phyloP scores from a whole-genome alignment of 1,284 basidiomycete genomes.

The Ceratobasidium sp. region DNA sequence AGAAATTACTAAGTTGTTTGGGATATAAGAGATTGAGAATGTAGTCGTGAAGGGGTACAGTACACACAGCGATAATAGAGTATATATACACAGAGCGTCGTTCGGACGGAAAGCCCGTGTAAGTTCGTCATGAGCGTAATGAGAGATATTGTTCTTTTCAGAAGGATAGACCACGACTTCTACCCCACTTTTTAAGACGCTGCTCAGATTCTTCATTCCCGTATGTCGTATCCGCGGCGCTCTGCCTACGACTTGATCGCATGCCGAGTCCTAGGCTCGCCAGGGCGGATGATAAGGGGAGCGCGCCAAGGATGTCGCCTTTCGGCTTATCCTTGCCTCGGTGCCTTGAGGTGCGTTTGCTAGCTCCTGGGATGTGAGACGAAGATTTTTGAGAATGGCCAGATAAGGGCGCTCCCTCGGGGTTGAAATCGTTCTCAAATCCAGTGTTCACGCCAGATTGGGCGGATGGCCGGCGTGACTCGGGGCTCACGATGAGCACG shows the following conservation, averaged over 20 bases:
- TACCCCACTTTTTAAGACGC: constrained; percentile 43
- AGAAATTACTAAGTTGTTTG: too few species aligned
- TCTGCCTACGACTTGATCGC: constrained; percentile 35
- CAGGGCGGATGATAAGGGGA: constrained; percentile 32
- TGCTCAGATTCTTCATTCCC: constrained; percentile 35
- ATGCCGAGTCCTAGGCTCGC: constrained; percentile 39
- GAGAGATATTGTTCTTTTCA: constrained; percentile 11
- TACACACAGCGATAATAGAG: constrained; percentile 20
- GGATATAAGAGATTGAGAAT: too few species aligned
- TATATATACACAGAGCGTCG: constrained; percentile 35
- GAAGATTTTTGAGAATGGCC: not conserved
- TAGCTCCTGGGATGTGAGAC: not conserved
- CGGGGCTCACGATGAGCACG: constrained; percentile 43
- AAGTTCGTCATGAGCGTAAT: constrained; percentile 20
- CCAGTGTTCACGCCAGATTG: constrained; percentile 39
- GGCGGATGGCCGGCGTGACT: constrained; percentile 42
- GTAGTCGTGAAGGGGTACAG: too few species aligned
- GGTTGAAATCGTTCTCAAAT: constrained; percentile 45
- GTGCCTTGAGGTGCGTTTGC: constrained; percentile 12
- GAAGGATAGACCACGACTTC: constrained; percentile 43
- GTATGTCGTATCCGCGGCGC: constrained; percentile 28
- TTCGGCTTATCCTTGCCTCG: constrained; percentile 33
- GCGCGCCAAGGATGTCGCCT: constrained; percentile 27
- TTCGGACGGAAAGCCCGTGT: constrained; percentile 6
- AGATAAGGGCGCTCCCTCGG: constrained; percentile 6